A percentile compares a stretch with the other conserved stretches of the same genome.
These are phyloP conservation scores for Calonectria hongkongensis DNA, from an alignment of 2,329 filamentous ascomycete genomes.

Conservation along the genomic window DNA sequence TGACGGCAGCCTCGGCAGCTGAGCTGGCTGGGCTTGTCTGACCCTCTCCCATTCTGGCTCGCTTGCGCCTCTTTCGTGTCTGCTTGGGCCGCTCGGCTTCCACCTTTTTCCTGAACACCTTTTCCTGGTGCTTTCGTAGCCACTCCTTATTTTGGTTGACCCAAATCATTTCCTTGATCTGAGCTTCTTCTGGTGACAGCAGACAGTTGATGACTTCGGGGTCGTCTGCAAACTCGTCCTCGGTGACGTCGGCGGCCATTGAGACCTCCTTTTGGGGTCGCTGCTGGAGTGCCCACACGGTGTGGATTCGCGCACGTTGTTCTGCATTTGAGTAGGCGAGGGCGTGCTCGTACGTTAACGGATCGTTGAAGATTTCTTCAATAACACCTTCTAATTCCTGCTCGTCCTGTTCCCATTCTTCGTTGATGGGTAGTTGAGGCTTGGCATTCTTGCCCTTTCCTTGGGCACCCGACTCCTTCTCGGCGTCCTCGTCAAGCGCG, in stretches of 20 bases:
- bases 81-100: conserved; percentile 75
- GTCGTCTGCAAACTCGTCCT: conserved; percentile 91
- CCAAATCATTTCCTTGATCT: conserved; percentile 94
- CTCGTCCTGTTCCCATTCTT: conserved; percentile 79
- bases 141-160: conserved; percentile 96
- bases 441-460: conserved; percentile 56
- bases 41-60: conserved; percentile 77
- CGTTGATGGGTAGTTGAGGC: conserved; percentile 73
- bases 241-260: conserved; percentile 80
- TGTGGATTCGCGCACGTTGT: conserved; percentile 72
- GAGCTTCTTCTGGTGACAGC: conserved; percentile 82
- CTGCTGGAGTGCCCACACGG: conserved; percentile 69
- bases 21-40: conserved; percentile 80
- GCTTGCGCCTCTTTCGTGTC: conserved; percentile 72
- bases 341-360: conserved; percentile 73
- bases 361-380: conserved; percentile 80
- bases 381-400: conserved; percentile 82
- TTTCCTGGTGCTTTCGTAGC: conserved; percentile 89
- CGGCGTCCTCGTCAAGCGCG: conserved; percentile 57
- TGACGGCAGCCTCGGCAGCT: conserved; percentile 80
- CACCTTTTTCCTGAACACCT: conserved; percentile 83
- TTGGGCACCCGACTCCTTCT: conserved; percentile 39
- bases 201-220: conserved; percentile 89
- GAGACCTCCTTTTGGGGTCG: conserved; percentile 69
- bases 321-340: conserved; percentile 75